phyloP scores from a whole-genome alignment of 2,329 filamentous ascomycete species.

The Exophiala sp. region DNA sequence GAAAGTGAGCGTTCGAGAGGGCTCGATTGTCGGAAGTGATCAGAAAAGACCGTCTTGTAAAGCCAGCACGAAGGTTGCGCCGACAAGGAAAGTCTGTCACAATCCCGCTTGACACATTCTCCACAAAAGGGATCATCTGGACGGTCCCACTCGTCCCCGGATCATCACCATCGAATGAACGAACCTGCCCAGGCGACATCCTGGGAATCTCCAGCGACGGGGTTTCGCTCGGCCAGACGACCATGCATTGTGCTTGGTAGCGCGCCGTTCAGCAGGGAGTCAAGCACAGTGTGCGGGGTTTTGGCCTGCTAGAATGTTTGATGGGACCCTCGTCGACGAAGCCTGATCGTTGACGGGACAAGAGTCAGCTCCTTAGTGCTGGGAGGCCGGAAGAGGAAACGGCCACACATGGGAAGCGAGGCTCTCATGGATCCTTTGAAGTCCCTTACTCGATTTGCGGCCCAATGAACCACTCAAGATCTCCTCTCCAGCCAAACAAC shows the following conservation, averaged over 20 bases:
- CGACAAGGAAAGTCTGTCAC: not conserved
- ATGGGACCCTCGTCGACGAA: not conserved
- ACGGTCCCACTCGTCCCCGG: not conserved
- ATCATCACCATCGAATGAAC: not conserved
- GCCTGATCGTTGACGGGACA: not conserved
- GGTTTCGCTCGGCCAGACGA: not conserved
- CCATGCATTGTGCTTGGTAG: not conserved
- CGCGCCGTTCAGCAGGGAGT: not conserved
- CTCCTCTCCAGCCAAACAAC: conserved; percentile 7
- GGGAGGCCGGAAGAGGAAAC: not conserved
- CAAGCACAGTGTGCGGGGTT: conserved; percentile 12
- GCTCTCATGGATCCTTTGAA: conserved; percentile 12
- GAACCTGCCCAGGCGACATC: not conserved
- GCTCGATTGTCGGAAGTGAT: too few relatives aligned
- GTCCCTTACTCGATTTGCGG: conserved; percentile 4
- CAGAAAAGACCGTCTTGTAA: too few relatives aligned
- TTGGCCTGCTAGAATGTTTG: not conserved
- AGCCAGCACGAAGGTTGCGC: too few relatives aligned
- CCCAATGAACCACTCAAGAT: conserved; percentile 5
- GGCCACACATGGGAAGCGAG: conserved; percentile 12
- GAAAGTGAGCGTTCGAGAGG: too few relatives aligned
- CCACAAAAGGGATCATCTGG: not conserved
- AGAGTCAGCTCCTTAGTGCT: not conserved
- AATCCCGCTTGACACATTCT: not conserved
- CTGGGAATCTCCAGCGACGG: not conserved